Evolutionary conservation across 2,329 filamentous ascomycete species (phyloP).

Genomic region (Biscogniauxia mediterranea): DNA sequence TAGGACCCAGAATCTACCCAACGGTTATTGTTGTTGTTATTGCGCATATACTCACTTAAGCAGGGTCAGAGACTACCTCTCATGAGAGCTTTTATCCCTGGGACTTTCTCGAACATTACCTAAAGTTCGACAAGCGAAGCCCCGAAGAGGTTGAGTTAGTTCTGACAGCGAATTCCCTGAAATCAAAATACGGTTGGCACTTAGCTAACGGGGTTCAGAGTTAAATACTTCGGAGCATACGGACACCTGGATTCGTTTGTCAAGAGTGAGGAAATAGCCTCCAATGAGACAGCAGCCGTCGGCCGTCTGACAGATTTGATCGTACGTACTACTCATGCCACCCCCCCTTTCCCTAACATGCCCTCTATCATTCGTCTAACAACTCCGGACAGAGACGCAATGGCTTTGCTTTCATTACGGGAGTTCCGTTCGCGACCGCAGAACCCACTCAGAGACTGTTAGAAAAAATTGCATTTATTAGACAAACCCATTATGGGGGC

Average conservation of each 20-base stretch:
- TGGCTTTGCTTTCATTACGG: slow-evolving; percentile 76
- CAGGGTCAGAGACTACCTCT: slow-evolving; percentile 61
- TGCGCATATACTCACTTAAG: slow-evolving; percentile 10
- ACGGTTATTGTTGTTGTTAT: too few relatives aligned
- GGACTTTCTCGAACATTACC: slow-evolving; percentile 57
- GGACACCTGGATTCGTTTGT: slow-evolving; percentile 41
- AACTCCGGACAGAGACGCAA: slow-evolving; percentile 52
- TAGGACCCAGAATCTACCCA: slow-evolving; percentile 25
- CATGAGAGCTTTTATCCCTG: slow-evolving; percentile 69
- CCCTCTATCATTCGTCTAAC: slow-evolving; percentile 11
- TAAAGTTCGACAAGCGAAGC: slow-evolving; percentile 32
- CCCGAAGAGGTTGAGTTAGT: slow-evolving; percentile 36
- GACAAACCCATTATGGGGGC: slow-evolving; percentile 85
- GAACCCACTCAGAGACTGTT: slow-evolving; percentile 73
- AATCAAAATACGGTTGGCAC: not conserved
- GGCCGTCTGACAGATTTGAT: slow-evolving; percentile 64
- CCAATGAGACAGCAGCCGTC: slow-evolving; percentile 51
- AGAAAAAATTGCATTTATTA: slow-evolving; percentile 80
- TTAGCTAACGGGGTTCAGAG: slow-evolving; percentile 10
- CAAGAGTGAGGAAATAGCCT: slow-evolving; percentile 60
- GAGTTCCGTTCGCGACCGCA: slow-evolving; percentile 63
- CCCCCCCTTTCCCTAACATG: not conserved
- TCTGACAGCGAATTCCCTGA: not conserved
- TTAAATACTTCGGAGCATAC: slow-evolving; percentile 29
- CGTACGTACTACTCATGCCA: slow-evolving; percentile 30